Evolutionary conservation across 768 basidiomycete species (phyloP), one percentile per base, ranked within the genome.

Genomic region (Piloderma croceum): DNA sequence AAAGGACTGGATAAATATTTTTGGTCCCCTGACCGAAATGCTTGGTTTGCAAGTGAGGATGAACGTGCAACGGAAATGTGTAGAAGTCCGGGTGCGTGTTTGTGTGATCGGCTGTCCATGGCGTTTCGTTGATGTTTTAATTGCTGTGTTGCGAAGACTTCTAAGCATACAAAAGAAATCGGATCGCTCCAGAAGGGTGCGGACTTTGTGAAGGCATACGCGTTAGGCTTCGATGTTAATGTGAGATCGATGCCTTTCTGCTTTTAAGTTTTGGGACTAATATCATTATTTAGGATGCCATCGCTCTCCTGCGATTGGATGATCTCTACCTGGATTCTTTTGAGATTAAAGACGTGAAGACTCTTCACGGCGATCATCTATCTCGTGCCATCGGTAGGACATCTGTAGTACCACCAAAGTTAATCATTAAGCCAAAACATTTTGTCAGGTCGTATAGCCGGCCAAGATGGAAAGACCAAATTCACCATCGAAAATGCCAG

Each of bases 301-400:
- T 99, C 48, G 96, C 96, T 5, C 80, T 99, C 19, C 76, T 99
- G 24, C 80, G 96, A 46, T 61, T 99, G 52, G 96, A 99, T 57
- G 96, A 98, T 58, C 76, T 99, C 11, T 99, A 98, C 60, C 84
- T 99, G 34, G 96, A 98, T 55, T 92, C 93, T 3, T 96, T 96
- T 55, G 96, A 99, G 63, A 94, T 99, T 62, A 98, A 98, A 62
- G 96, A 99, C 51, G 92, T 98, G 38, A 99, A 99, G 68, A 94
- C 90, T 0, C 74, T 99, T 6, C 92, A 96, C 45, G 96, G 96
- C 2, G 96, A 99, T 55, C 96, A 99, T 62, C 71, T 99, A 7
- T 90, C 92, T n/a, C 86, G 96, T 48, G 96, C 96, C 7, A 97
- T 99, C 46, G 96, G 91, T 80, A 46, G 31, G 68, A 9, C 15